phyloP scores from a whole-genome alignment of 331 rosid species.

The Malus hybrid region DNA sequence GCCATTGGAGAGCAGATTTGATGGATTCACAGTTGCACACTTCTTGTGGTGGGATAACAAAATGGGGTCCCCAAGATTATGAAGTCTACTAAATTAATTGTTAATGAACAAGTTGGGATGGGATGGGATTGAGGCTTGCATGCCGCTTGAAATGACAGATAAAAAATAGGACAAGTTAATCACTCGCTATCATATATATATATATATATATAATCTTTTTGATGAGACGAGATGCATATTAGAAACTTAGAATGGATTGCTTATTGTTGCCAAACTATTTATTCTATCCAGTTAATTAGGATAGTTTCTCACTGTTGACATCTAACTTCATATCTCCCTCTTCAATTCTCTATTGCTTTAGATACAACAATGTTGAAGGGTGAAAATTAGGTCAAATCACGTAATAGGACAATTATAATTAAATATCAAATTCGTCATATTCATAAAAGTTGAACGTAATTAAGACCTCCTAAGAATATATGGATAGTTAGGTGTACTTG shows the following conservation, averaged over 20 bases:
- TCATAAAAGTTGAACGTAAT: no score
- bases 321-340: not conserved
- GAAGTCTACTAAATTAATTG: no score
- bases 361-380: rapidly evolving
- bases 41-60: not conserved
- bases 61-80: no score
- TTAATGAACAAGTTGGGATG: not conserved
- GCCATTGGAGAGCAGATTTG: not conserved
- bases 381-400: not conserved
- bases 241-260: no score
- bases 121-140: not conserved
- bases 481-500: not conserved
- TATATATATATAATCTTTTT: no score
- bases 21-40: not conserved
- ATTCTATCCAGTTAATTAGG: not conserved
- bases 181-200: not conserved
- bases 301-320: not conserved
- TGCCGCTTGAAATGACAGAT: not conserved
- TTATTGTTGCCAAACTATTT: not conserved
- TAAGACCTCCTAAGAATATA: no score
- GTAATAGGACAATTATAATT: no score
- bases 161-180: not conserved
- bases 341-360: no score
- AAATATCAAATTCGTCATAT: no score
- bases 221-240: no score